Evolutionary conservation across 2,329 filamentous ascomycete genomes (phyloP).

Genomic region (Neopestalotiopsis clavispora): DNA sequence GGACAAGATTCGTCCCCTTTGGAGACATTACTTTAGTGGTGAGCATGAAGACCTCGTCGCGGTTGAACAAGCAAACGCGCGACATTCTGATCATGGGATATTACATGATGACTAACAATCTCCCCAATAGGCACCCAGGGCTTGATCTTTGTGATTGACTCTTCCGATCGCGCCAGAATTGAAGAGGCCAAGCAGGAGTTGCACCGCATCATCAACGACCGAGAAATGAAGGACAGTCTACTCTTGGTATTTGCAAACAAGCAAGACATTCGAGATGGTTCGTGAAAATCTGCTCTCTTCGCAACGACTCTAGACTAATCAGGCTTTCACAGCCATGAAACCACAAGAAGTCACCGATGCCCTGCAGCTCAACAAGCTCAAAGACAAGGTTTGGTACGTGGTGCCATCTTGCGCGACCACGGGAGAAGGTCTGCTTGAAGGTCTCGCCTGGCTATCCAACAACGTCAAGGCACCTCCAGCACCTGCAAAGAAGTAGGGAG

Average conservation of each 20-base stretch:
- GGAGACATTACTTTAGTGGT: slow-evolving; percentile 96
- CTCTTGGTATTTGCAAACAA: slow-evolving; percentile 98
- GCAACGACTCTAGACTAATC: slow-evolving; percentile 3
- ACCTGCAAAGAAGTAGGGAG: slow-evolving; percentile 53
- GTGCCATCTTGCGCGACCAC: slow-evolving; percentile 83
- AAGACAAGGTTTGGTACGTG: slow-evolving; percentile 85
- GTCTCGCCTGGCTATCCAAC: slow-evolving; percentile 82
- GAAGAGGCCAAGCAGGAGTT: slow-evolving; percentile 93
- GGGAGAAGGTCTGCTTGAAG: slow-evolving; percentile 81
- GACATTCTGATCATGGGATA: too few relatives aligned
- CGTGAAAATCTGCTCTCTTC: slow-evolving; percentile 30
- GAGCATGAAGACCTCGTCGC: slow-evolving; percentile 34
- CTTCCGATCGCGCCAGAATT: slow-evolving; percentile 87
- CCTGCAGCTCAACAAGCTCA: slow-evolving; percentile 76
- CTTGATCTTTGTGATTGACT: slow-evolving; percentile 98
- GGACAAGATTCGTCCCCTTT: slow-evolving; percentile 97
- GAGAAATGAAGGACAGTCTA: slow-evolving; percentile 95
- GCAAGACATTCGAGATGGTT: slow-evolving; percentile 88
- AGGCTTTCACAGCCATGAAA: slow-evolving; percentile 68
- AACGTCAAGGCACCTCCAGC: slow-evolving; percentile 73
- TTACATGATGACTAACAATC: slow-evolving; percentile 2
- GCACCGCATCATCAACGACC: slow-evolving; percentile 96
- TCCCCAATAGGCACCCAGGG: slow-evolving; percentile 79
- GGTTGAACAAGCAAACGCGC: too few relatives aligned
- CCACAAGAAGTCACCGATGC: slow-evolving; percentile 80